Conservation (phyloP, 2,329 filamentous ascomycete species). For the Macrophomina pseudophaseolina region DNA sequence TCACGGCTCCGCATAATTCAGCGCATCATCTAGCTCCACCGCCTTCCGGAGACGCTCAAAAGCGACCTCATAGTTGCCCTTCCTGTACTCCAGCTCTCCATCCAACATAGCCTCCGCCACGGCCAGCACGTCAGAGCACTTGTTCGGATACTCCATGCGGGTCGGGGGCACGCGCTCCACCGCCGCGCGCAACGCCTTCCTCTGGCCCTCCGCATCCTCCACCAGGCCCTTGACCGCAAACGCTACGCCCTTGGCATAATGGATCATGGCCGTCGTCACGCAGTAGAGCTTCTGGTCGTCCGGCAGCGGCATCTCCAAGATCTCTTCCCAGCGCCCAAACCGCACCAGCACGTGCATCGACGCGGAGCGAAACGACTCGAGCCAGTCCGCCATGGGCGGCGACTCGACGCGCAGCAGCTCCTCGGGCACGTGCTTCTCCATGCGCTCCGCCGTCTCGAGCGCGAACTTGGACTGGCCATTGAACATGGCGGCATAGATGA, state of each 20-base stretch:
- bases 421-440: constrained; percentile 68
- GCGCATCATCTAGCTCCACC: constrained; percentile 63
- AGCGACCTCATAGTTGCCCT: constrained; percentile 61
- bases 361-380: constrained; percentile 73
- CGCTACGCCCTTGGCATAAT: constrained; percentile 73
- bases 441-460: constrained; percentile 62
- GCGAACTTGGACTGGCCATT: constrained; percentile 68
- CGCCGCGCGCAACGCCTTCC: constrained; percentile 58
- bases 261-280: constrained; percentile 69
- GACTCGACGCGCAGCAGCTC: constrained; percentile 67
- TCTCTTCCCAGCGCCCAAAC: constrained; percentile 74
- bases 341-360: constrained; percentile 72
- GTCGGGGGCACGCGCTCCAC: constrained; percentile 59
- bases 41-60: constrained; percentile 64
- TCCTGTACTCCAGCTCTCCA: constrained; percentile 75
- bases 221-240: constrained; percentile 63
- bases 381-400: constrained; percentile 79
- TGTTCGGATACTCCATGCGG: constrained; percentile 73
- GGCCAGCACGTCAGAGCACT: constrained; percentile 64
- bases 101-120: constrained; percentile 69
- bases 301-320: constrained; percentile 63
- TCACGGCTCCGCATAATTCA: constrained; percentile 72
- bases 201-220: constrained; percentile 59
- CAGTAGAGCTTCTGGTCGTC: constrained; percentile 67
- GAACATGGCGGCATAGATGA: constrained; percentile 80